phyloP scores from a whole-genome alignment of 495 filamentous ascomycete genomes.

The Pyrenula massariospora region DNA sequence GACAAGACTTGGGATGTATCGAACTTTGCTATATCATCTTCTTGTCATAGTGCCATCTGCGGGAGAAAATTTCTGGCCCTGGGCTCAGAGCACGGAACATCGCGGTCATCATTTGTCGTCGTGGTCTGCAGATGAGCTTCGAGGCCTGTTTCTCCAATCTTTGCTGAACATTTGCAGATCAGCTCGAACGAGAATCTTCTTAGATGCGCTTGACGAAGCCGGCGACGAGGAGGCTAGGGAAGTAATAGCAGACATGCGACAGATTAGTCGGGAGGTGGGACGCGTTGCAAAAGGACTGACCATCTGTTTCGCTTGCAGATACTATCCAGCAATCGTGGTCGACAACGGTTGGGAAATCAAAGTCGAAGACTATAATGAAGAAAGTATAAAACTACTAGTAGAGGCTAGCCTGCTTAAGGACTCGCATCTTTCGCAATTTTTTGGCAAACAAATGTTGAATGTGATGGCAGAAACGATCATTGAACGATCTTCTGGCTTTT shows the following conservation, averaged over 20 bases:
- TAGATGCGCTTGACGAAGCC: conserved; percentile 22
- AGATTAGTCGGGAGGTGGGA: conserved; percentile 3
- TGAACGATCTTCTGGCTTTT: not conserved
- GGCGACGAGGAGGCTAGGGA: conserved; percentile 14
- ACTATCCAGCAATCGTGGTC: conserved; percentile 17
- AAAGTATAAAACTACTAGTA: conserved; percentile 20
- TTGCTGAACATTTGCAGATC: not conserved
- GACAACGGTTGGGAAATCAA: conserved; percentile 13
- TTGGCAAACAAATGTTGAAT: not conserved
- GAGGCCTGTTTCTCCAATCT: not conserved
- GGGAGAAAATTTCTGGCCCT: conserved; percentile 1
- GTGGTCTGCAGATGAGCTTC: not conserved
- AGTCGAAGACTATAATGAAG: conserved; percentile 14
- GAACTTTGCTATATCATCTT: conserved; percentile 22
- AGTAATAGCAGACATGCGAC: conserved; percentile 11
- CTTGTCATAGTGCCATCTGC: conserved; percentile 7
- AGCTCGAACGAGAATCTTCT: conserved; percentile 5
- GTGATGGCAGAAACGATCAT: not conserved
- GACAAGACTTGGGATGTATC: conserved; percentile 18
- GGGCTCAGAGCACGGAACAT: not conserved
- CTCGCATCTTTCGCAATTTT: not conserved
- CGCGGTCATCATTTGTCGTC: not conserved
- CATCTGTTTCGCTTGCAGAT: conserved; percentile 27
- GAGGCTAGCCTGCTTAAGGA: conserved; percentile 5
- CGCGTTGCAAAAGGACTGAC: conserved; percentile 4